These are phyloP conservation scores for Starmera dryadoides DNA, from an alignment of 805 yeast species.

Conservation along the genomic window DNA sequence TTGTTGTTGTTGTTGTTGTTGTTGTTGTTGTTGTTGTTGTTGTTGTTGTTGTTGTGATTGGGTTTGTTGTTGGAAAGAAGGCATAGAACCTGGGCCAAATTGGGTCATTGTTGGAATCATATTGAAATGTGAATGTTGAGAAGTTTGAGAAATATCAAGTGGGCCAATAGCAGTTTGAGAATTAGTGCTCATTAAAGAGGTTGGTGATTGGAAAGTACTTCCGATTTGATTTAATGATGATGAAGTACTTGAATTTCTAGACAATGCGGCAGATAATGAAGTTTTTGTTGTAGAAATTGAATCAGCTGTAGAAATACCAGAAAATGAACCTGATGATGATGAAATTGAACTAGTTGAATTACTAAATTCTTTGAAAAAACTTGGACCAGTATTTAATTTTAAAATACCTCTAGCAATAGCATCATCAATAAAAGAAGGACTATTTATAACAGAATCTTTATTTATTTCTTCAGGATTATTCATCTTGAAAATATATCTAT, in stretches of 20 bases:
- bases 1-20: too few relatives aligned
- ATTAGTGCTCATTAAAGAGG: not conserved
- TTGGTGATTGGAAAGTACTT: not conserved
- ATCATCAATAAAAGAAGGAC: conserved; percentile 16
- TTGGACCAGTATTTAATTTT: conserved; percentile 6
- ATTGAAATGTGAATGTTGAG: not conserved
- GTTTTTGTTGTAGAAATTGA: not conserved
- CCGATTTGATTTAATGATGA: not conserved
- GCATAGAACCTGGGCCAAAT: not conserved
- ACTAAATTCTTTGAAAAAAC: conserved; percentile 5
- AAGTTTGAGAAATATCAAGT: not conserved
- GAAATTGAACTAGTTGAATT: not conserved
- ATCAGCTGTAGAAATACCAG: not conserved
- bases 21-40: too few relatives aligned
- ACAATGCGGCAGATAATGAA: not conserved
- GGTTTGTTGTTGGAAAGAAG: not conserved
- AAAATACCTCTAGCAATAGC: conserved; percentile 18
- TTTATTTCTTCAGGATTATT: conserved; percentile 3
- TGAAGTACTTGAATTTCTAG: not conserved
- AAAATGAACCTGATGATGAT: not conserved
- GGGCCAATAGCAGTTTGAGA: not conserved
- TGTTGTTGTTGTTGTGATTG: conserved; percentile 2
- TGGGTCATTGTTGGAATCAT: not conserved
- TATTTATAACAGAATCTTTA: conserved; percentile 11
- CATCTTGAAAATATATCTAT: conserved; percentile 14